phyloP scores from a whole-genome alignment of 257 asterid genomes.

The Scutellaria barbata region DNA sequence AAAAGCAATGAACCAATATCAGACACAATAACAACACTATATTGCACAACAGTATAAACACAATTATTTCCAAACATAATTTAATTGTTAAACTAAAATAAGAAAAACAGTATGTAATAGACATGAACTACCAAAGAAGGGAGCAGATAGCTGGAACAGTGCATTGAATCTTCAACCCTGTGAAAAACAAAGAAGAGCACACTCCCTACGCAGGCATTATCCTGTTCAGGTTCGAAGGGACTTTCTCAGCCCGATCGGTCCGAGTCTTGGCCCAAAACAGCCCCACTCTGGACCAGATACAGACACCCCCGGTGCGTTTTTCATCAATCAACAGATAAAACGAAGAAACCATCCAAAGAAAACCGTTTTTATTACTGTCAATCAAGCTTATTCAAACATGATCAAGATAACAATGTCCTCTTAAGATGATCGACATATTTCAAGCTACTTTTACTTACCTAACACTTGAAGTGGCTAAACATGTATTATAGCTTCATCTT shows the following conservation, averaged over 20 bases:
- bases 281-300: slow-evolving; percentile 54
- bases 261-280: slow-evolving; percentile 38
- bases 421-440: slow-evolving; percentile 43
- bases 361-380: slow-evolving; percentile 20
- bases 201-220: slow-evolving; percentile 99
- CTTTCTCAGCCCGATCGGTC: slow-evolving; percentile 90
- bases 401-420: slow-evolving; percentile 37
- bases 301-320: slow-evolving; percentile 98
- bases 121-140: slow-evolving; percentile 27
- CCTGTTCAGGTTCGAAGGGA: slow-evolving; percentile 99
- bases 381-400: slow-evolving; percentile 30
- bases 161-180: slow-evolving; percentile 58
- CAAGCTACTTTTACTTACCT: slow-evolving; percentile 61
- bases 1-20: too few species aligned
- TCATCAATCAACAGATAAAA: slow-evolving; percentile 53
- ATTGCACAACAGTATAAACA: too few species aligned
- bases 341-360: slow-evolving; percentile 24
- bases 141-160: slow-evolving; percentile 28
- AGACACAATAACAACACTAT: too few species aligned
- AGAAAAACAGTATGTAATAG: neutral
- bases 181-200: slow-evolving; percentile 68
- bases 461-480: slow-evolving; percentile 39
- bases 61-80: too few species aligned
- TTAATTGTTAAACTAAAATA: too few species aligned
- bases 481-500: slow-evolving; percentile 29